Evolutionary conservation across 306 rosid genomes (phyloP), one percentile per base, ranked within the genome.

Genomic region (Senna siamea): DNA sequence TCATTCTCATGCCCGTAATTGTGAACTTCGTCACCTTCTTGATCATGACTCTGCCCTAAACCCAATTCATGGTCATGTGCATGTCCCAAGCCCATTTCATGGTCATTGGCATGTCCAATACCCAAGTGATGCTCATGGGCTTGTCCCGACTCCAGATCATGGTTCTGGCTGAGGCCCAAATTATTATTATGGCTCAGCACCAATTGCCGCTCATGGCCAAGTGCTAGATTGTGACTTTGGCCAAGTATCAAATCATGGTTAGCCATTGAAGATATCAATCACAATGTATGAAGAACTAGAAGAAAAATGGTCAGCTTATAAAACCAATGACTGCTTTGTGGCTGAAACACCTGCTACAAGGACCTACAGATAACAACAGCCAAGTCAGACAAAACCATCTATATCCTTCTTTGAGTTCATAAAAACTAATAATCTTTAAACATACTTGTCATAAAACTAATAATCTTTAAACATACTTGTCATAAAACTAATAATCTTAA

Each of bases 181-280:
- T 81, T 80, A 69, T 87, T 93, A 82, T 78, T 80, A 73, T 87
- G 93, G 35, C 79, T 85, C 76, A 89, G 60, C 74, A 83, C 84
- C 83, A 84, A 62, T 34, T 80, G 96, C 74, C 83, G 98, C 76
- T 89, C 89, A 76, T 86, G 97, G 70, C 90, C 88, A 43, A 78
- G 86, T 8, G 86, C 87, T 72, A 85, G 55, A 82, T 76, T 87
- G 74, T 85, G 96, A 81, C 72, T 85, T 73, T 87, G 90, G 51
- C 90, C 93, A 66, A 93, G 87, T 55, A 93, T 81, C 85, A 90
- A 60, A 43, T 90, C 96, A 72, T 90, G 90, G 82, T 83, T 87
- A 41, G 96, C 88, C 96, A 90, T 89, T 82, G 73, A 72, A 62
- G 69, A 43, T 43, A 75, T 56, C 51, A 60, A 82, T 50, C 54